Base-by-base conservation (phyloP, 805 yeast species). In the Yarrowia sp. region DNA sequence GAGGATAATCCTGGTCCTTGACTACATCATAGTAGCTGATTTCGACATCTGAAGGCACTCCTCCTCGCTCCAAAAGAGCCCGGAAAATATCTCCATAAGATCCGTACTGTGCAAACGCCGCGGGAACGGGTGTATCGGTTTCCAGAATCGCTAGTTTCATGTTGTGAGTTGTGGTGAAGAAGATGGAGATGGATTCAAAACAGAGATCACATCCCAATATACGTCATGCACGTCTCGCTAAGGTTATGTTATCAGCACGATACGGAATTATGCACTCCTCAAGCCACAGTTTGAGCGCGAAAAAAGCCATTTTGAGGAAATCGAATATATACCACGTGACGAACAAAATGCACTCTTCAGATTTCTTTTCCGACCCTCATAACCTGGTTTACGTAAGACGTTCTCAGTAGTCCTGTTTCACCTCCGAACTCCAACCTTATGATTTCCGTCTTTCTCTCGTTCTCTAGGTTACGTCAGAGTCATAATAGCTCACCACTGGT, bases 41-140 rank as follows among this genome's bases (percentile, higher is more conserved):
- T 17, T 58, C 64, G 24, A 68, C 51, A 33, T 63, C 66, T 4
- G 68, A 67, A 16, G 56, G 38, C 22, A 61, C 66, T 1, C 74
- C 77, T 7, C 71, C 78, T 2, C 56, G 64, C 17, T 67, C 62
- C 49, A 77, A 66, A 9, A 75, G 68, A 4, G 56, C 36, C 26
- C 67, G 66, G 66, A 76, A 76, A 10, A 74, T 68, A 36, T 67
- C 72, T 9, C 76, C 77, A 59, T 77, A 77, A 38, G 71, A 66
- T 16, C 79, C 79, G 59, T 69, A 65, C 16, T 62, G 61, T 14
- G 68, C 71, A 26, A 54, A 49, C 8, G 71, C 68, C 6, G 66
- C 68, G 3, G 74, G 73, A 16, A 66, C 49, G 6, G 75, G 75
- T 6, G 69, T 68, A 62, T 76, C 79, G 17, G 78, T 68, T 66